A percentile compares a stretch with the other conserved stretches of the same genome.
These are phyloP conservation scores for Sclerotinia borealis DNA, from an alignment of 2,329 filamentous ascomycete species.

Conservation along the genomic window DNA sequence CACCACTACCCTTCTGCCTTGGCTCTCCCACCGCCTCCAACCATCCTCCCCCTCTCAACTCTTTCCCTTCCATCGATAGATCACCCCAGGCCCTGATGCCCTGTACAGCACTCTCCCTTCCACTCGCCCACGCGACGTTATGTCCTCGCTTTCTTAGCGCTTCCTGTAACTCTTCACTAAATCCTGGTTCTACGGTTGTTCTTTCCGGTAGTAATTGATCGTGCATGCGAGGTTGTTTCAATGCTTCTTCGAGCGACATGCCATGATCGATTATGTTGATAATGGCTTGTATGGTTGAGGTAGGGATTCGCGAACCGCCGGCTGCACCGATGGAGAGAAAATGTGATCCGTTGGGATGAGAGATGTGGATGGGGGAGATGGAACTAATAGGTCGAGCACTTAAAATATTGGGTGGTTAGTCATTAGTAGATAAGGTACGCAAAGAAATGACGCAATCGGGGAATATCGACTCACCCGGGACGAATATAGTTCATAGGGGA, in stretches of 20 bases:
- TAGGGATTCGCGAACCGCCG: slow-evolving; percentile 79
- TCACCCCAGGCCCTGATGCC: slow-evolving; percentile 58
- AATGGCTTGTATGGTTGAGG: slow-evolving; percentile 66
- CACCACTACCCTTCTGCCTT: slow-evolving; percentile 55
- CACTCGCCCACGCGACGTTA: slow-evolving; percentile 62
- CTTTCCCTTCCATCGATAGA: slow-evolving; percentile 68
- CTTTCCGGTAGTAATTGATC: slow-evolving; percentile 74
- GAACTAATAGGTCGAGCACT: slow-evolving; percentile 79
- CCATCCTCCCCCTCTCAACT: slow-evolving; percentile 68
- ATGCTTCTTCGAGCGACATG: slow-evolving; percentile 53
- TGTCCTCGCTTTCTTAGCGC: slow-evolving; percentile 62
- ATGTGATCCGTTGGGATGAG: slow-evolving; percentile 57
- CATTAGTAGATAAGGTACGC: background rate
- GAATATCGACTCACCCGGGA: slow-evolving; percentile 25
- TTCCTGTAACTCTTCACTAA: slow-evolving; percentile 56
- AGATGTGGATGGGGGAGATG: slow-evolving; percentile 61
- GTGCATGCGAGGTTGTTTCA: slow-evolving; percentile 65
- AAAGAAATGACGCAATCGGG: background rate
- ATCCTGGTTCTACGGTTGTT: slow-evolving; percentile 61
- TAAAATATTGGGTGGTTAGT: slow-evolving; percentile 34
- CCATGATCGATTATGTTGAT: slow-evolving; percentile 64
- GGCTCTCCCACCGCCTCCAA: slow-evolving; percentile 77
- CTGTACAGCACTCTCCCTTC: slow-evolving; percentile 64
- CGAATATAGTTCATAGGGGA: slow-evolving; percentile 75
- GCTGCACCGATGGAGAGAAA: slow-evolving; percentile 69